Evolutionary conservation across 2,329 filamentous ascomycete species (phyloP), one percentile per base, ranked within the genome.

Genomic region (Karstenula rhodostoma): DNA sequence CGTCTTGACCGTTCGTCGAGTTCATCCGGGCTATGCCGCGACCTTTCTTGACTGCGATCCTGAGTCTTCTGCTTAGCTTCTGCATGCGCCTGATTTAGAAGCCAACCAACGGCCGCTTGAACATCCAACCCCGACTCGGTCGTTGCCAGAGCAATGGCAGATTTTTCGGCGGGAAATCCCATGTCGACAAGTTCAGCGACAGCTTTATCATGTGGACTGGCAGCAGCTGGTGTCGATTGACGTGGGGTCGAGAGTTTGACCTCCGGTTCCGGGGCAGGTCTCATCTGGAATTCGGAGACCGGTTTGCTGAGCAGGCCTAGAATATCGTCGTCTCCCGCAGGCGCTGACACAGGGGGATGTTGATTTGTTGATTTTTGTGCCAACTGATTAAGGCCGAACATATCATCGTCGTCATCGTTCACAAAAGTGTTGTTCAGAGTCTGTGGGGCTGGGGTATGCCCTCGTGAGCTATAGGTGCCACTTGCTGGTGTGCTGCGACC

Each of bases 111-210:
- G 1, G 94, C 94, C 51, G 88, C 90, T 76, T 97, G 93, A 10
- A 97, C 87, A 73, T 97, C 90, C 1, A 89, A 80, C 2, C 92
- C 92, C 3, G 89, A 89, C 4, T 92, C 90, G 33, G 91, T 97
- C 70, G 93, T 90, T 12, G 88, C 88, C 43, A 99, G 79, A 5
- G 93, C 95, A 63, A 90, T 84, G 56, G 86, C 86, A n/a, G 95
- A 90, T 71, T 93, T 93, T 60, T 96, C 92, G 0, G 89, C 85
- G 0, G 92, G 88, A 69, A 99, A 99, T 0, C 95, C 95, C 87
- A 98, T 98, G 67, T 97, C 94, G 3, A 97, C 88, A 27, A 99
- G 81, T 75, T 98, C 93, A 10, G 92, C 92, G 27, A 98, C 87
- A 10, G 93, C 92, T 67, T 86, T 87, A 72, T 97, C 93, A 59